phyloP scores from a whole-genome alignment of 371 early-diverging fungal genomes.

The Dichotomocladium elegans region DNA sequence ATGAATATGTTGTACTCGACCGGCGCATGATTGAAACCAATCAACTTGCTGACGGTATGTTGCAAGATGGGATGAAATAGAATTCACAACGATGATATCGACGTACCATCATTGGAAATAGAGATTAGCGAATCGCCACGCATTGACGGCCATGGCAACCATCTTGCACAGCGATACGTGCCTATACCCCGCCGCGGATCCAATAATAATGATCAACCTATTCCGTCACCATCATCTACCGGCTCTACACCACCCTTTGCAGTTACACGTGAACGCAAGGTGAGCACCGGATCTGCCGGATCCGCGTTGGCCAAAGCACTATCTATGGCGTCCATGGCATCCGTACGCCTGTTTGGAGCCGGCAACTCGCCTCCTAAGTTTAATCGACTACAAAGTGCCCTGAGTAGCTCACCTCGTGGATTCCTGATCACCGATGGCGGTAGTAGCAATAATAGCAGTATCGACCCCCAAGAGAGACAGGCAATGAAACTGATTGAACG shows the following conservation, averaged over 20 bases:
- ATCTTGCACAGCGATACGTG: constrained; percentile 1
- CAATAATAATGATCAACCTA: constrained; percentile 19
- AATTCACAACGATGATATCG: background rate
- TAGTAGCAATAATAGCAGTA: constrained; percentile 3
- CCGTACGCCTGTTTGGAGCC: constrained; percentile 55
- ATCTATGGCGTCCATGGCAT: constrained; percentile 57
- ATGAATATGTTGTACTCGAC: constrained; percentile 87
- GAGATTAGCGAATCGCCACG: constrained; percentile 21
- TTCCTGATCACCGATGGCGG: constrained; percentile 22
- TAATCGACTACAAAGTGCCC: constrained; percentile 6
- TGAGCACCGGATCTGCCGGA: constrained; percentile 39
- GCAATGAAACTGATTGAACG: constrained; percentile 53
- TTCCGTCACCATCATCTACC: constrained; percentile 19
- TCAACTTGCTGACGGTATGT: constrained; percentile 77
- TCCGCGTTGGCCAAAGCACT: constrained; percentile 61
- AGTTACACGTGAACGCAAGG: constrained; percentile 29
- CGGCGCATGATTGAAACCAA: constrained; percentile 82
- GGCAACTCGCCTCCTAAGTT: constrained; percentile 49
- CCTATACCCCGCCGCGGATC: constrained; percentile 12
- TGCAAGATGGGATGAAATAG: background rate
- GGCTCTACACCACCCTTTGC: constrained; percentile 34
- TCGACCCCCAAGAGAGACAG: constrained; percentile 30
- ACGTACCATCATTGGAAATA: constrained; percentile 1
- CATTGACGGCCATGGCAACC: background rate
- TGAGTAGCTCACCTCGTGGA: constrained; percentile 29